A percentile compares a stretch with the other conserved stretches of the same genome.
Evolutionary conservation across 768 basidiomycete species (phyloP).

Genomic region (Mycena indigotica): DNA sequence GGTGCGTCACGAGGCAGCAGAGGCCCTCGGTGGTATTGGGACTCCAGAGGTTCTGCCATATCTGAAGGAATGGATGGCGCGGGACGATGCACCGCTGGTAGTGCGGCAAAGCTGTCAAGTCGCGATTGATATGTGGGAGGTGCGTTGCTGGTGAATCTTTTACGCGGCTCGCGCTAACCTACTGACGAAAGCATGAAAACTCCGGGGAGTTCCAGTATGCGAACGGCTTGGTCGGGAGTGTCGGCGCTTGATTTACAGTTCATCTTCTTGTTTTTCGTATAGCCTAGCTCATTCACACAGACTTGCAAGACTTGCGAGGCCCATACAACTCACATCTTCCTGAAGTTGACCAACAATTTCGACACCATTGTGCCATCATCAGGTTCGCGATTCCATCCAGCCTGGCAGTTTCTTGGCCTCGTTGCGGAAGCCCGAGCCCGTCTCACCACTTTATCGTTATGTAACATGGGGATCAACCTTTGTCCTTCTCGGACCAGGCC

Average conservation of each 20-base stretch:
- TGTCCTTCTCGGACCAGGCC: too few species aligned
- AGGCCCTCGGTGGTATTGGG: conserved; percentile 96
- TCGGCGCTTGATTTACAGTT: background rate
- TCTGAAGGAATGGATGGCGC: conserved; percentile 80
- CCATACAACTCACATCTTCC: background rate
- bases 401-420: background rate
- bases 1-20: conserved; percentile 98
- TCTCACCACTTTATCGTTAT: too few species aligned
- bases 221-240: conserved; percentile 24
- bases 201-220: conserved; percentile 75
- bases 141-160: conserved; percentile 39
- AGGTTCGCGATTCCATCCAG: background rate
- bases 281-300: too few species aligned
- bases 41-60: conserved; percentile 89
- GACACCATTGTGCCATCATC: background rate
- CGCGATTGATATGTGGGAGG: conserved; percentile 98
- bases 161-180: background rate
- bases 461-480: too few species aligned
- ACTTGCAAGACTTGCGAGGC: background rate
- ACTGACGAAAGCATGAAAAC: conserved; percentile 59
- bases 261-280: background rate
- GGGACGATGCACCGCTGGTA: conserved; percentile 80
- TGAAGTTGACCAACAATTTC: background rate
- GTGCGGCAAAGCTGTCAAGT: conserved; percentile 96
- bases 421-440: too few species aligned